Base-by-base conservation (phyloP, 495 filamentous ascomycete species). In the Xylaria grammica region DNA sequence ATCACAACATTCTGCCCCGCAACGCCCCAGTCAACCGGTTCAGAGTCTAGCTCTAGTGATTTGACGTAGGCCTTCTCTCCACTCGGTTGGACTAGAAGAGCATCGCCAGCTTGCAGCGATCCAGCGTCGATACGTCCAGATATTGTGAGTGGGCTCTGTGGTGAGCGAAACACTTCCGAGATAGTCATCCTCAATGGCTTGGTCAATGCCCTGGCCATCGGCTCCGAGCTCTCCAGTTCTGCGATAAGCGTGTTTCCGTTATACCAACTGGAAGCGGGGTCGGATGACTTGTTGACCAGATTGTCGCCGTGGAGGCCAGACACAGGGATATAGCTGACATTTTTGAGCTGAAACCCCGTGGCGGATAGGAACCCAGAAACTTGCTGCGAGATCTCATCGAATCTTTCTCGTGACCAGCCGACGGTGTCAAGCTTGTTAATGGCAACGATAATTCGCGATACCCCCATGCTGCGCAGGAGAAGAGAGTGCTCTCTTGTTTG, bases 401-500 rank as follows among this genome's bases (percentile, higher is more conserved):
- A 99, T 2, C 93, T 86, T 17, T 84, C 88, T 75, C 89, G 80
- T 15, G 86, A 89, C 95, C 95, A 99, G 15, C 78, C 75, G 9
- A 93, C 87, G 0, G 84, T 86, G 74, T 99, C 95, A 71, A 99
- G 88, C 77, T 99, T 99, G 77, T 99, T 99, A 67, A 98, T 84
- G 4, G 91, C 94, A 45, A 98, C 89, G 54, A 99, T 87, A 32
- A 99, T 81, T 36, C 89, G 86, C 52, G 91, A 89, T 0, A 98
- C 91, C 0, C 95, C 95, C 85, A 98, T 94, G 69, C 93, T 97
- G 50, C 94, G 88, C 11, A 95, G 87, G 22, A 99, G 84, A 15
- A 97, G 79, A 7, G 93, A 90, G 71, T 99, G 95, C 68, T 99
- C 96, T 72, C 90, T 92, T 0, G 95, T 99, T 74, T 99, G 95